phyloP scores from a whole-genome alignment of 169 alveolate species.

The Plasmodium sp. region DNA sequence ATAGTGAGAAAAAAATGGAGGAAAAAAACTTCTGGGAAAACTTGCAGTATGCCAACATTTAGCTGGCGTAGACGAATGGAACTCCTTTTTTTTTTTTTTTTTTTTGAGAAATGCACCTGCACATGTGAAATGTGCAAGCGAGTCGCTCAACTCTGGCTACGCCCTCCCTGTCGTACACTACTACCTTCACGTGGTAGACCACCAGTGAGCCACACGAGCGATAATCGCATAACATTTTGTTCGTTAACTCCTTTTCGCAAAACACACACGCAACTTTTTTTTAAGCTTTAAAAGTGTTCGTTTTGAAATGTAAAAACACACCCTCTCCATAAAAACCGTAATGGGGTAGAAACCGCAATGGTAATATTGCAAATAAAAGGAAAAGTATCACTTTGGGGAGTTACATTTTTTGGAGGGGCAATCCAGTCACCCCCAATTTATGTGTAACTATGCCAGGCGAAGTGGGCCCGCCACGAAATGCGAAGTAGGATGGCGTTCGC shows the following conservation, averaged over 20 bases:
- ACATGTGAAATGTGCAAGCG: background rate
- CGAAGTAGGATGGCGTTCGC: background rate
- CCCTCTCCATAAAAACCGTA: background rate
- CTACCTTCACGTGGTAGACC: background rate
- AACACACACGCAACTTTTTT: background rate
- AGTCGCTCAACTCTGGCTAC: background rate
- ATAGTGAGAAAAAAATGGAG: constrained; percentile 38
- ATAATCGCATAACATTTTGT: background rate
- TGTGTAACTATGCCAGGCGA: background rate
- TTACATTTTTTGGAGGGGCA: background rate
- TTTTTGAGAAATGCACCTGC: background rate
- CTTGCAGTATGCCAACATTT: constrained; percentile 47
- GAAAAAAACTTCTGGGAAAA: constrained; percentile 69
- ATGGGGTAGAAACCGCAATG: background rate
- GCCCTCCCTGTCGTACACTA: background rate
- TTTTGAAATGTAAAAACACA: background rate
- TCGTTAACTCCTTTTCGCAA: background rate
- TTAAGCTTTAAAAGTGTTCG: background rate
- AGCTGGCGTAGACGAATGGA: background rate
- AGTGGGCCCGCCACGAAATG: background rate
- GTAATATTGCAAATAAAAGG: background rate
- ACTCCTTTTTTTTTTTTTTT: background rate
- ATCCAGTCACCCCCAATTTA: background rate
- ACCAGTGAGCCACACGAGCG: background rate
- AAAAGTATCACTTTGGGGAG: background rate